Evolutionary conservation across 345 rosid genomes (phyloP).

Genomic region (Eucalyptus polyanthemos): DNA sequence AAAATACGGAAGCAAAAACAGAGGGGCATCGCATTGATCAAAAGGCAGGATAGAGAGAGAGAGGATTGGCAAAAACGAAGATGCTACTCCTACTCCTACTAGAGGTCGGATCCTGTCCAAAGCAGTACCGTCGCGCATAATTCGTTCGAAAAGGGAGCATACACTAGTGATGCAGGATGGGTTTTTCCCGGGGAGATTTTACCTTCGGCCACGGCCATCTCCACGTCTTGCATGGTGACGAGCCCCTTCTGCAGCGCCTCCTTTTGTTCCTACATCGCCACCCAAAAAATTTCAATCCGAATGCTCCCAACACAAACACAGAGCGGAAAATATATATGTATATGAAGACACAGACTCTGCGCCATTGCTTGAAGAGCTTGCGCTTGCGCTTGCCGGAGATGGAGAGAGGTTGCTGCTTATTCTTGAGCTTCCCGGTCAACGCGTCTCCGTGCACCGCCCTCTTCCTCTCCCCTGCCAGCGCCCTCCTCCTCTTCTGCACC

Average conservation of each 20-base stretch:
- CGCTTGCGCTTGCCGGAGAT: slow-evolving; percentile 76
- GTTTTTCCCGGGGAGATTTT: not conserved
- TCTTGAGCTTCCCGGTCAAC: slow-evolving; percentile 38
- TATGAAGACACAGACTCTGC: slow-evolving; percentile 18
- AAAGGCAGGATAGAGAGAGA: not conserved
- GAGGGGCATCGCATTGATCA: not conserved
- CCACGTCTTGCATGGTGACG: slow-evolving; percentile 64
- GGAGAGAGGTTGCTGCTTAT: slow-evolving; percentile 22
- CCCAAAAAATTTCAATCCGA: not conserved
- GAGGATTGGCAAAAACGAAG: not conserved
- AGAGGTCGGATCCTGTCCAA: not conserved
- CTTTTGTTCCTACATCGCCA: slow-evolving; percentile 49
- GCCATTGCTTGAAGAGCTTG: slow-evolving; percentile 74
- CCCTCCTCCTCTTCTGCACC: slow-evolving; percentile 66
- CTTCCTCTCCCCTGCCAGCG: slow-evolving; percentile 34
- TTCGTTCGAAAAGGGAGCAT: not conserved
- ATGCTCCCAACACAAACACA: not conserved
- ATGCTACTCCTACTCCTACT: not conserved
- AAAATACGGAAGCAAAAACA: not conserved
- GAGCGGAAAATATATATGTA: not conserved
- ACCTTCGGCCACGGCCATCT: slow-evolving; percentile 61
- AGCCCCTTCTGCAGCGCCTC: slow-evolving; percentile 61
- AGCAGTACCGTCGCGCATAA: not conserved
- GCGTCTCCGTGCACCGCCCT: slow-evolving; percentile 67
- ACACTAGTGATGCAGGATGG: not conserved